Percentiles rank a stretch among this genome's conserved stretches.
phyloP scores from a whole-genome alignment of 495 filamentous ascomycete genomes.

The Tuber indicum region DNA sequence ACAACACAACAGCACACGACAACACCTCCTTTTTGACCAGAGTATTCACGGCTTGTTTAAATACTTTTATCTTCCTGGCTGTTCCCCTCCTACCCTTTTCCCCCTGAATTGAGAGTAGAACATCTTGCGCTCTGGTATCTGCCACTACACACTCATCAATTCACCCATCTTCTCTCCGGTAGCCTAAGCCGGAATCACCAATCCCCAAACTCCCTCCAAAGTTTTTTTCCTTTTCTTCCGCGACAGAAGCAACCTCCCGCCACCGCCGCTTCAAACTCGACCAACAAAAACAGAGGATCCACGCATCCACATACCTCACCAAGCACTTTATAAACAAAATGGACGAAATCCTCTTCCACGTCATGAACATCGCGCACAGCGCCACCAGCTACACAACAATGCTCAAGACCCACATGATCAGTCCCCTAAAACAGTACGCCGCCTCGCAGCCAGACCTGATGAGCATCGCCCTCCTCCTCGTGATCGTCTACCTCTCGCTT shows the following conservation, averaged over 20 bases:
- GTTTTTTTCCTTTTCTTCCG: too few species aligned
- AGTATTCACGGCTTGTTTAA: conserved; percentile 8
- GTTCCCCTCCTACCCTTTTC: not conserved
- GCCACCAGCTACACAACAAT: conserved; percentile 23
- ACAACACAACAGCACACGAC: conserved; percentile 6
- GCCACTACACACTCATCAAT: not conserved
- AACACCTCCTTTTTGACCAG: conserved; percentile 22
- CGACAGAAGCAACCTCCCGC: not conserved
- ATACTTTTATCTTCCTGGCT: not conserved
- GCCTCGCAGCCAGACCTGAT: conserved; percentile 35
- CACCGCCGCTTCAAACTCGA: not conserved
- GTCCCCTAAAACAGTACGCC: conserved; percentile 27
- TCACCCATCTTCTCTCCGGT: not conserved
- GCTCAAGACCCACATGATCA: conserved; percentile 15
- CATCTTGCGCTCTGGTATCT: not conserved
- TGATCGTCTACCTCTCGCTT: conserved; percentile 38
- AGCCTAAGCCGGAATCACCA: not conserved
- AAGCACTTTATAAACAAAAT: conserved; percentile 17
- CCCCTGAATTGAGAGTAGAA: not conserved
- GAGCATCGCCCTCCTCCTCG: conserved; percentile 32
- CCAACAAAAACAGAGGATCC: not conserved
- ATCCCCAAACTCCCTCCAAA: not conserved
- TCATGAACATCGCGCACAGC: conserved; percentile 16
- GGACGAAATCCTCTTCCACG: conserved; percentile 26
- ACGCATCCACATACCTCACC: not conserved